These are phyloP conservation scores for Gnaphalium uliginosum DNA, from an alignment of 129 eudicot species.

Conservation along the genomic window DNA sequence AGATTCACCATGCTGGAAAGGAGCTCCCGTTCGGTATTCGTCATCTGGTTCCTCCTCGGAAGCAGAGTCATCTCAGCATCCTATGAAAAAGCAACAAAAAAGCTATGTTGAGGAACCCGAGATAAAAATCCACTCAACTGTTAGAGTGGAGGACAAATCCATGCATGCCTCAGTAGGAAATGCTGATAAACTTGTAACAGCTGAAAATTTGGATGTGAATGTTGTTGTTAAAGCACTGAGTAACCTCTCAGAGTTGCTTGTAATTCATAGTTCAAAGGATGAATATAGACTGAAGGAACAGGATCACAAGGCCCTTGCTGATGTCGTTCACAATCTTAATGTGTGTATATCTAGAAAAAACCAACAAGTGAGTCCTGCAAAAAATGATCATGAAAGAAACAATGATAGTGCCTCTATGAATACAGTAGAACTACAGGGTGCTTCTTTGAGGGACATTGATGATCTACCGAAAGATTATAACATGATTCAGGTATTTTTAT, in stretches of 20 bases:
- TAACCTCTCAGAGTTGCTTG: slow-evolving; percentile 61
- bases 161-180: background rate
- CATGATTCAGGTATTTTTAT: slow-evolving; percentile 61
- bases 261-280: slow-evolving; percentile 36
- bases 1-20: slow-evolving; percentile 99
- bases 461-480: slow-evolving; percentile 41
- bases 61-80: slow-evolving; percentile 30
- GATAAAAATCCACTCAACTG: background rate
- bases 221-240: slow-evolving; percentile 45
- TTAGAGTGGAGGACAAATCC: background rate
- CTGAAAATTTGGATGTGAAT: slow-evolving; percentile 45
- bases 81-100: slow-evolving; percentile 35
- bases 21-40: slow-evolving; percentile 55
- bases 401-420: slow-evolving; percentile 31
- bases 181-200: slow-evolving; percentile 4
- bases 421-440: slow-evolving; percentile 30
- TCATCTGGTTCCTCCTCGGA: slow-evolving; percentile 27
- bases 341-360: slow-evolving; percentile 42
- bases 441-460: slow-evolving; percentile 32
- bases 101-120: slow-evolving; percentile 18
- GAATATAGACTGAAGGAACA: slow-evolving; percentile 42
- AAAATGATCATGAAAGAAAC: slow-evolving; percentile 24
- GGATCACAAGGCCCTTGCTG: slow-evolving; percentile 45
- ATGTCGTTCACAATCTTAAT: slow-evolving; percentile 54
- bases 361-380: slow-evolving; percentile 23